Evolutionary conservation across 2,329 filamentous ascomycete species (phyloP).

Genomic region (Pestalotiopsis sp.): DNA sequence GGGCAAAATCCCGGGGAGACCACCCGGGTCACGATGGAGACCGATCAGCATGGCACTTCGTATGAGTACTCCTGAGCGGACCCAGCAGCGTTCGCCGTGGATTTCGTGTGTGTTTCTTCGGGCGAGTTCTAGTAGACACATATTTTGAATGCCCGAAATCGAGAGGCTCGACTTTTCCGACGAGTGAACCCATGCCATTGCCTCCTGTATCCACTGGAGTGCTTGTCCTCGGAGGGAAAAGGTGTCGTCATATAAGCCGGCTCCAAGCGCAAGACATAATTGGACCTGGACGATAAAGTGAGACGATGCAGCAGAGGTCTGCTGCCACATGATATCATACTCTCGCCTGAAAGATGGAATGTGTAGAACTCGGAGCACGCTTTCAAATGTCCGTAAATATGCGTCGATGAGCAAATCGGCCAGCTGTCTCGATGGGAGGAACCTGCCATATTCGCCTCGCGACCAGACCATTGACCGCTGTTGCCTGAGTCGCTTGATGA

Average conservation of each 20-base stretch:
- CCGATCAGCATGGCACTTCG: slow-evolving; percentile 50
- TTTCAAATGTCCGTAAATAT: slow-evolving; percentile 50
- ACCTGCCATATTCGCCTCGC: slow-evolving; percentile 1
- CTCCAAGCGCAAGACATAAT: slow-evolving; percentile 59
- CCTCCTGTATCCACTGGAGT: slow-evolving; percentile 58
- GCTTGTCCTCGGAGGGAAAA: slow-evolving; percentile 52
- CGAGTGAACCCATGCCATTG: slow-evolving; percentile 53
- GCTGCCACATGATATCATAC: slow-evolving; percentile 52
- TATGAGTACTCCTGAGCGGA: slow-evolving; percentile 43
- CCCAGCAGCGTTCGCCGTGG: slow-evolving; percentile 47
- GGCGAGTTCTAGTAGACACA: slow-evolving; percentile 44
- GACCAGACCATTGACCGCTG: slow-evolving; percentile 23
- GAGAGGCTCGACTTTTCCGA: slow-evolving; percentile 47
- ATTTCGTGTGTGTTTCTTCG: slow-evolving; percentile 34
- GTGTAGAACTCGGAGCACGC: slow-evolving; percentile 49
- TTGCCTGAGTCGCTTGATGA: slow-evolving; percentile 53
- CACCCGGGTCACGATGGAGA: slow-evolving; percentile 47
- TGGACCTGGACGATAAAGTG: slow-evolving; percentile 58
- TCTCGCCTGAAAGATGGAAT: slow-evolving; percentile 47
- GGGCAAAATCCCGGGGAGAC: slow-evolving; percentile 32
- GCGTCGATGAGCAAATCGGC: slow-evolving; percentile 47
- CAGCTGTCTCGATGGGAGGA: slow-evolving; percentile 46
- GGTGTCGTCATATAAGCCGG: slow-evolving; percentile 46
- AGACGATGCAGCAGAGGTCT: slow-evolving; percentile 24
- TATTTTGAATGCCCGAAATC: slow-evolving; percentile 50